A percentile compares a stretch with the other conserved stretches of the same genome.
Conservation (phyloP, 306 rosid genomes). For the Citrullus mucosospermus region DNA sequence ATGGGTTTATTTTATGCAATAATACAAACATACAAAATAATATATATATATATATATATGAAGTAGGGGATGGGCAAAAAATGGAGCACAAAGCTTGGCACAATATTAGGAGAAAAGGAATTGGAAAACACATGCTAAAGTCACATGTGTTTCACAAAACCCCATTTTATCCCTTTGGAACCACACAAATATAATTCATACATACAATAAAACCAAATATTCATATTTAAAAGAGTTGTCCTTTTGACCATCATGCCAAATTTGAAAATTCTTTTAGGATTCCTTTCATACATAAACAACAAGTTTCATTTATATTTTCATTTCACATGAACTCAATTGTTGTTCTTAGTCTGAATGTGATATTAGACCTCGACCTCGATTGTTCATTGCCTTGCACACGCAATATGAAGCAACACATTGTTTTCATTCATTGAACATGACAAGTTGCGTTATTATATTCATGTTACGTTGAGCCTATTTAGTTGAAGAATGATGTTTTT, state of each 20-base stretch:
- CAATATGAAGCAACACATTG: not conserved
- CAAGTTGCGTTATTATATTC: no score
- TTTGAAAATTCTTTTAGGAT: not conserved
- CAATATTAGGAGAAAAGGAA: not conserved
- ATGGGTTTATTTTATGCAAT: not conserved
- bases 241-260: not conserved
- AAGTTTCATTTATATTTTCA: not conserved
- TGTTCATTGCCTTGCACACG: no score
- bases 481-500: no score
- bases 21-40: not conserved
- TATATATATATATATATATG: not conserved
- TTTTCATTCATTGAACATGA: not conserved
- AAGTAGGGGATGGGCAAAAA: not conserved
- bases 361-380: not conserved
- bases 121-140: constrained; percentile 4
- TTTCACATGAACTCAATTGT: not conserved
- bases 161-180: not conserved
- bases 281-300: not conserved
- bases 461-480: no score
- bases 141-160: not conserved
- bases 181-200: not conserved
- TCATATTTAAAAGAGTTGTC: not conserved
- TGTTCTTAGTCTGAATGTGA: not conserved
- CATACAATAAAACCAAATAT: not conserved
- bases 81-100: not conserved